Evolutionary conservation across 345 rosid genomes (phyloP), one percentile per base, ranked within the genome.

Genomic region (Acer saccharum): DNA sequence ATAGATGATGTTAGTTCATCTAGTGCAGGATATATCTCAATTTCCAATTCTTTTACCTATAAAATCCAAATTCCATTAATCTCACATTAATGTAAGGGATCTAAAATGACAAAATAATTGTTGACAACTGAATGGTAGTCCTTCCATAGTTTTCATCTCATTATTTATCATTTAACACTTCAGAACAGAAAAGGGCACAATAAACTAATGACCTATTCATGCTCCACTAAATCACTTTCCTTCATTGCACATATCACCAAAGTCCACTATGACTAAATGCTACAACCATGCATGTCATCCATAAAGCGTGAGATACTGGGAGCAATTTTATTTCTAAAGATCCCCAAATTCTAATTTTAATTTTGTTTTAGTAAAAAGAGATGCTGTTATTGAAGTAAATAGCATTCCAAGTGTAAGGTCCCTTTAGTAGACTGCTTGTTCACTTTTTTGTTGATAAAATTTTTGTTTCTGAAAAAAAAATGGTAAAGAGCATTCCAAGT

Each of bases 1-100:
- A 96, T 89, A 81, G 92, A 88, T 63, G 95, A 81, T 12, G 97
- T 89, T 81, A 96, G 83, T 84, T 96, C 99, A 82, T 96, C 99
- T 78, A 93, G 84, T 67, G 91, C 91, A 0, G 98, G 98, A 83
- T 91, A 88, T 78, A 94, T 89, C 86, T 96, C 98, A 84, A 88
- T 86, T 82, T 91, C 93, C 79, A 96, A 88, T 73, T 96, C 97
- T 80, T 92, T 91, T 77, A 87, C 97, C 99, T 95, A 74, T 81
- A 68, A 79, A 77, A 82, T 62, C 18, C 63, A 64, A 57, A 54
- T 63, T n/a, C 62, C 61, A 61, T 21, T 21, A 29, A 78, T 21
- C 18, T 50, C 21, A 61, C 61, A 61, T 29, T 21, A 29, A 78
- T 21, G 21, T 50, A 27, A 61, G n/a, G 39, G 65, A 75, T 21